phyloP scores from a whole-genome alignment of 2,329 filamentous ascomycete genomes.

The Aspergillus viridinutans region DNA sequence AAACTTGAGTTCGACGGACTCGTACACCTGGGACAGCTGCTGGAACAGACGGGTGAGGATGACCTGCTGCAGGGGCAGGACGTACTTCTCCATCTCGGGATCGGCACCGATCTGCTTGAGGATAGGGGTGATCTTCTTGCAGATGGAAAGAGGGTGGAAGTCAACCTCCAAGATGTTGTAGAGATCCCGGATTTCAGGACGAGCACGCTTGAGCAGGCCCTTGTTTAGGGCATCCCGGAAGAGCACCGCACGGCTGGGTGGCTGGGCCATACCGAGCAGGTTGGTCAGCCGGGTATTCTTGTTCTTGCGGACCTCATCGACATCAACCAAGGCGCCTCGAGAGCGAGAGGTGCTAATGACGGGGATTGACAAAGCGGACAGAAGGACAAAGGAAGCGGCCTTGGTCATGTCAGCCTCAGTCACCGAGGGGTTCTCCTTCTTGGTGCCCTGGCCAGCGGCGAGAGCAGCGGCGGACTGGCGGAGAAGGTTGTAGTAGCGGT shows the following conservation, averaged over 20 bases:
- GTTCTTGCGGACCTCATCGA: conserved; percentile 95
- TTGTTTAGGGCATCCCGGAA: conserved; percentile 97
- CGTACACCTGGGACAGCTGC: conserved; percentile 97
- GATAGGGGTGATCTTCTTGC: conserved; percentile 98
- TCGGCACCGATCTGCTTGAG: conserved; percentile 89
- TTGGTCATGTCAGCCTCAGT: conserved; percentile 88
- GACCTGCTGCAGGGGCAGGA: conserved; percentile 92
- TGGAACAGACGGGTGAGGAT: conserved; percentile 98
- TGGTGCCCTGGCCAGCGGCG: conserved; percentile 79
- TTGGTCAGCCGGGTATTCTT: conserved; percentile 98
- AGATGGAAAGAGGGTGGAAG: conserved; percentile 97
- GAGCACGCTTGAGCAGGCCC: conserved; percentile 84
- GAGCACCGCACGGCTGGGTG: conserved; percentile 81
- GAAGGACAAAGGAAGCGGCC: conserved; percentile 89
- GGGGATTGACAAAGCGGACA: conserved; percentile 94
- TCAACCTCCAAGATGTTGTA: conserved; percentile 99
- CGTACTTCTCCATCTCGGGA: conserved; percentile 95
- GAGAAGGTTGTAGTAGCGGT: conserved; percentile 92
- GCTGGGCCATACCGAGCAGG: conserved; percentile 84
- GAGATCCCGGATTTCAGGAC: conserved; percentile 90
- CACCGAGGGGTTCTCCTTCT: conserved; percentile 89
- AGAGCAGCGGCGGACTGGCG: conserved; percentile 83
- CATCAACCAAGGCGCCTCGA: conserved; percentile 90
- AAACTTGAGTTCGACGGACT: conserved; percentile 91
- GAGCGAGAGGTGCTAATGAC: conserved; percentile 98